Base-by-base conservation (phyloP, 1,139 yeast species). In the Petasospora fabianii region DNA sequence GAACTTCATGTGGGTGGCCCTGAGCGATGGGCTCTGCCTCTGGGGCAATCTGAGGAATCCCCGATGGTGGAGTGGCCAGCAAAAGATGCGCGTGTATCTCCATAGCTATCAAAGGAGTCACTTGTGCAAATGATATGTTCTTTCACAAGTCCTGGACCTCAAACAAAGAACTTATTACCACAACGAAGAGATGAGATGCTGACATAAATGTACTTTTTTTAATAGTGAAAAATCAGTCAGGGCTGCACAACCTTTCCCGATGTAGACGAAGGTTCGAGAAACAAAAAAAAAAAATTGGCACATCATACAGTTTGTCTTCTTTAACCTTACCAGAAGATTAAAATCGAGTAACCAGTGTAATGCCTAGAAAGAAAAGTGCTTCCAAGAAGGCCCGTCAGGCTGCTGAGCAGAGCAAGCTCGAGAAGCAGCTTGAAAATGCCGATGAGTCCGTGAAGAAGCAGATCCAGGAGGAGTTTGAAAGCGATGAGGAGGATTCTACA, bases 311-410 rank as follows among this genome's bases (percentile, higher is more conserved):
- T n/a, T n/a, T n/a, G n/a, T n/a, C n/a, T n/a, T n/a, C n/a, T n/a
- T n/a, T n/a, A n/a, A n/a, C n/a, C n/a, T n/a, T n/a, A n/a, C n/a
- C n/a, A n/a, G n/a, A n/a, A n/a, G n/a, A n/a, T n/a, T n/a, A n/a
- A n/a, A n/a, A n/a, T n/a, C n/a, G n/a, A n/a, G n/a, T n/a, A n/a
- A n/a, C n/a, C n/a, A n/a, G n/a, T n/a, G n/a, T n/a, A n/a, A 86
- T 86, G 96, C 84, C 95, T 33, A 80, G 96, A 76, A 86, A 86
- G 80, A 86, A 86, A 73, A 83, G 95, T 19, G 92, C 94, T 31
- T 72, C 92, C 43, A 84, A 82, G 57, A 83, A 69, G 61, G 94
- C 92, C 27, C 73, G 67, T 58, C 86, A 80, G 54, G 74, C 69
- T 10, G 55, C 52, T 24, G 59, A 57, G 39, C 49, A 46, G 10